Evolutionary conservation across 176 grass and related monocot species (phyloP).

Genomic region (Triticum turgidum): DNA sequence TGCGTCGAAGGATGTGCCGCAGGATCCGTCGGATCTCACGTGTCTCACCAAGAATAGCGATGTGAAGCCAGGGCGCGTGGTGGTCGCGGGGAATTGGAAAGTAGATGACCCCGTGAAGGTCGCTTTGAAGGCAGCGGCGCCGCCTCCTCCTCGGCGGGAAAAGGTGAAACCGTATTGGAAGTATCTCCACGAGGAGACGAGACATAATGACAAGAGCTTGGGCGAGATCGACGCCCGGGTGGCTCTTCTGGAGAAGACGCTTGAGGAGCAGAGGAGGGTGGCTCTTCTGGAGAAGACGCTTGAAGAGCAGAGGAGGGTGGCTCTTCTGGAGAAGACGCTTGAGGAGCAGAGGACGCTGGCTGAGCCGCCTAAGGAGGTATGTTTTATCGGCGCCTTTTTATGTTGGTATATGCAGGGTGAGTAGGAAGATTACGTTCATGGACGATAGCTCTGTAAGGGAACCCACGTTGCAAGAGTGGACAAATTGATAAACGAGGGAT

Average conservation of each 20-base stretch:
- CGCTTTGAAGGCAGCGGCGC: conserved; percentile 7
- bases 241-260: conserved; percentile 15
- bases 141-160: neutral
- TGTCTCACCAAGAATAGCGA: conserved; percentile 29
- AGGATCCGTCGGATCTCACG: conserved; percentile 24
- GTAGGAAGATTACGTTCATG: neutral
- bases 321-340: conserved; percentile 20
- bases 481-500: neutral
- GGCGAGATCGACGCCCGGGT: neutral
- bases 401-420: neutral
- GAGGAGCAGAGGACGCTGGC: neutral
- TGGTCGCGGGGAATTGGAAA: conserved; percentile 26
- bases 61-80: neutral
- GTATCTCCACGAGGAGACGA: neutral
- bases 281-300: too few relatives aligned
- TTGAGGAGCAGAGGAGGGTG: conserved; percentile 3
- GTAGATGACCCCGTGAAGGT: conserved; percentile 28
- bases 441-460: neutral
- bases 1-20: neutral
- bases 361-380: conserved; percentile 38
- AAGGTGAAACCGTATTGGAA: conserved; percentile 11
- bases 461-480: neutral
- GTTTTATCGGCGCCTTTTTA: neutral
- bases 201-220: conserved; percentile 31
- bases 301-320: neutral